Conservation (phyloP, 2,329 filamentous ascomycete genomes). For the Sporothrix protearum region DNA sequence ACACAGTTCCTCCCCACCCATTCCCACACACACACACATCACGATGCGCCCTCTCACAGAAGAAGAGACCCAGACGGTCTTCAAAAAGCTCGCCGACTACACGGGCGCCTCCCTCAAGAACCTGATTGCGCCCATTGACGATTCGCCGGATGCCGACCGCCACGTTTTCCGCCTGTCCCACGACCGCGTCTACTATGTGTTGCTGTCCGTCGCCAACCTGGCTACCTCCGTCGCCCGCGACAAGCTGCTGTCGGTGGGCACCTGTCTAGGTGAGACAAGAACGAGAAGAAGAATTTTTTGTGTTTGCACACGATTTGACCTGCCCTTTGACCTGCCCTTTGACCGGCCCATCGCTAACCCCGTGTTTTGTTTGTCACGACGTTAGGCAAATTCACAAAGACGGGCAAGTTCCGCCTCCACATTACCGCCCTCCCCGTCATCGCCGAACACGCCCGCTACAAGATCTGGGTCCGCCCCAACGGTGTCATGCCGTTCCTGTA, state of each 20-base stretch:
- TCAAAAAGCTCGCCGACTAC: constrained; percentile 91
- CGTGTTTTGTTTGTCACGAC: no score
- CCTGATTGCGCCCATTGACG: constrained; percentile 70
- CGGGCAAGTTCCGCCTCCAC: constrained; percentile 90
- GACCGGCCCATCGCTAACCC: no score
- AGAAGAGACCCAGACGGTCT: constrained; percentile 56
- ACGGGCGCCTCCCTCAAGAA: constrained; percentile 81
- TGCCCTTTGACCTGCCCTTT: no score
- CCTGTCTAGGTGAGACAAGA: constrained; percentile 70
- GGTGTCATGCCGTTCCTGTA: constrained; percentile 98
- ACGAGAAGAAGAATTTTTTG: no score
- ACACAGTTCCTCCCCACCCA: neutral
- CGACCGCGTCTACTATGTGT: constrained; percentile 86
- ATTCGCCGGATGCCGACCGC: constrained; percentile 66
- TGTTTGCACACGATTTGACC: no score
- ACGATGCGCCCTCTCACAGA: constrained; percentile 32
- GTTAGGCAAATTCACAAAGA: constrained; percentile 94
- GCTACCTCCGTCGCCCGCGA: constrained; percentile 81
- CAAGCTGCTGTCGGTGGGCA: constrained; percentile 81
- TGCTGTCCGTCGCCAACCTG: constrained; percentile 83
- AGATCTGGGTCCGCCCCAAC: constrained; percentile 95
- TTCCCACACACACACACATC: neutral
- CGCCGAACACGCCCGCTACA: constrained; percentile 86
- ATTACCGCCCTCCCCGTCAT: constrained; percentile 85
- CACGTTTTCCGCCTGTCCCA: constrained; percentile 77